Percentiles rank a stretch among this genome's conserved stretches.
Conservation (phyloP, 352 stramenopile genomes). For the Phytophthora constricta region DNA sequence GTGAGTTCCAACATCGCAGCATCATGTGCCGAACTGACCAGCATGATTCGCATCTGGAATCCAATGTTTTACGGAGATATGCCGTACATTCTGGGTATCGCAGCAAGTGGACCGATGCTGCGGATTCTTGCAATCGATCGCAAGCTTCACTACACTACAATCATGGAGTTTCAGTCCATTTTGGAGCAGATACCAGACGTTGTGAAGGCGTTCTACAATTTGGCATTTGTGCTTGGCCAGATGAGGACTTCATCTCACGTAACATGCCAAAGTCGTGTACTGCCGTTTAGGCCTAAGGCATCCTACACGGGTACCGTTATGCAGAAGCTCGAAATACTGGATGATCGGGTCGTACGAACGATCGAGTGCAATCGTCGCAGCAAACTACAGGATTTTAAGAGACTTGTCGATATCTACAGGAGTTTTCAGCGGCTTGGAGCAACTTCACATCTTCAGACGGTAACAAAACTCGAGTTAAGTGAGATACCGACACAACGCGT, state of each 20-base stretch:
- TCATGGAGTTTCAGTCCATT: constrained; percentile 13
- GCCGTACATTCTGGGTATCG: constrained; percentile 31
- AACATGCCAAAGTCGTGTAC: not conserved
- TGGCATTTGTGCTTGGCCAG: constrained; percentile 16
- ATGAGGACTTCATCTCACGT: constrained; percentile 8
- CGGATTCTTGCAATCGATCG: constrained; percentile 25
- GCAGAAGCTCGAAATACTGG: constrained; percentile 5
- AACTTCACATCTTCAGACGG: constrained; percentile 12
- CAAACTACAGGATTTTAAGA: not conserved
- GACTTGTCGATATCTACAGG: not conserved
- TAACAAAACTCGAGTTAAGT: not conserved
- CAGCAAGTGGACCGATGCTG: constrained; percentile 11
- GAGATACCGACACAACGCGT: not conserved
- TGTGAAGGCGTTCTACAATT: constrained; percentile 23
- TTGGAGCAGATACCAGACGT: constrained; percentile 2
- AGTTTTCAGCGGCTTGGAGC: not conserved
- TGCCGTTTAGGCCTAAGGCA: constrained; percentile 1
- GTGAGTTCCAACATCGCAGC: not conserved
- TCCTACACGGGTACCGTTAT: not conserved
- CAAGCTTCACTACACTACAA: not conserved
- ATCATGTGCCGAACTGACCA: constrained; percentile 6
- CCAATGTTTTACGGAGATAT: constrained; percentile 32
- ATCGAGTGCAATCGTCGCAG: not conserved
- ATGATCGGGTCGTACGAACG: not conserved
- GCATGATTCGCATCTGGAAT: constrained; percentile 20